These are phyloP conservation scores for Ophiostoma pallidulum DNA, from an alignment of 2,329 filamentous ascomycete genomes.

Conservation along the genomic window DNA sequence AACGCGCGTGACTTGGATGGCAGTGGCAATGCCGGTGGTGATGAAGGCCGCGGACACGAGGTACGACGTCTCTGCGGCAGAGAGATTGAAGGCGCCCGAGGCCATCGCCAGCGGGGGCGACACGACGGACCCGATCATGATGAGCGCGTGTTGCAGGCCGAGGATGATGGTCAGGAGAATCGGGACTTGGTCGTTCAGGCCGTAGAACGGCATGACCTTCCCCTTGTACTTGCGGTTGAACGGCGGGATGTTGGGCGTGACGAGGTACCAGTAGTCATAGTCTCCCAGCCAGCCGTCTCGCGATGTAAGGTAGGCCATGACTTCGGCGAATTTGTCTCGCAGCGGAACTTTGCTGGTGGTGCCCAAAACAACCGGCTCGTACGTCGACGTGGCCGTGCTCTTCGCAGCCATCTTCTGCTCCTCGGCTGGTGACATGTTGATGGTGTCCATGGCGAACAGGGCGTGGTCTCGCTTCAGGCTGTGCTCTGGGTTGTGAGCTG, in stretches of 20 bases:
- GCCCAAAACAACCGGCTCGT: neutral
- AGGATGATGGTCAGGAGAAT: conserved; percentile 56
- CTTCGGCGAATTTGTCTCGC: neutral
- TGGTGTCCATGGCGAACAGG: neutral
- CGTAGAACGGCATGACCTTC: conserved; percentile 56
- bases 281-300: conserved; percentile 2
- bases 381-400: neutral
- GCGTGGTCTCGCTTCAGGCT: neutral
- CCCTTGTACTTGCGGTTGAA: conserved; percentile 46
- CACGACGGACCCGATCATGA: conserved; percentile 52
- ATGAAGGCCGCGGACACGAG: conserved; percentile 62
- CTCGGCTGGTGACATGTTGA: neutral
- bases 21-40: conserved; percentile 54
- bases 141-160: conserved; percentile 60
- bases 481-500: neutral
- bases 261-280: conserved; percentile 29
- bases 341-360: neutral
- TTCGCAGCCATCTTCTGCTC: conserved; percentile 1
- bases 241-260: conserved; percentile 43
- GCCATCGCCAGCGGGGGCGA: conserved; percentile 55
- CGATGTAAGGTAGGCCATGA: neutral
- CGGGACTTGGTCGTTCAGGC: conserved; percentile 58
- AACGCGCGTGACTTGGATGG: conserved; percentile 57
- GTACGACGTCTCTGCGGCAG: conserved; percentile 46
- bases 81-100: conserved; percentile 48